A percentile compares a stretch with the other conserved stretches of the same genome.
Evolutionary conservation across 108 stramenopile genomes (phyloP).

Genomic region (Aurantiochytrium sp.): DNA sequence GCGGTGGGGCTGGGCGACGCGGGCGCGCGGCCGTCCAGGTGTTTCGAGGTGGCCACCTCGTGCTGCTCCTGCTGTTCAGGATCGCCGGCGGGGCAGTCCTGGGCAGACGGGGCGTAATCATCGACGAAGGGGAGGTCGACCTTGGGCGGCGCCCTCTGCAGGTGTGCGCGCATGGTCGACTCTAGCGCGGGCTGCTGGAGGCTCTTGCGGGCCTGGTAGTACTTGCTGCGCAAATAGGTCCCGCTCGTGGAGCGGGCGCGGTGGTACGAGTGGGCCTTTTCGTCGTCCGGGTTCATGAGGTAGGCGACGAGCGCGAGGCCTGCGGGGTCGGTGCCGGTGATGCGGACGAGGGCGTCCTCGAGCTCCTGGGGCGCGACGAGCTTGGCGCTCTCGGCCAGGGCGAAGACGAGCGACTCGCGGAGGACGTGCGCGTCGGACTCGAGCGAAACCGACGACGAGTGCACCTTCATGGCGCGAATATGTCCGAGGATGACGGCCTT

Average conservation of each 20-base stretch:
- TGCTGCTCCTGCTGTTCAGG: not conserved
- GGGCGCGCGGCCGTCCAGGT: not conserved
- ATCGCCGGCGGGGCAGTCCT: too few species aligned
- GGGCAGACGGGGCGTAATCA: too few species aligned
- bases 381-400: not conserved
- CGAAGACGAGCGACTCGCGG: conserved; percentile 9
- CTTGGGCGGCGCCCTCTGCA: not conserved
- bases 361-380: not conserved
- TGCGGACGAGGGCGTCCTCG: not conserved
- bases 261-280: not conserved
- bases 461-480: not conserved
- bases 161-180: not conserved
- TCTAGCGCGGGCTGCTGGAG: not conserved
- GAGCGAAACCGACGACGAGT: not conserved
- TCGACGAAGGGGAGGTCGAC: too few species aligned
- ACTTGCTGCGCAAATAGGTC: not conserved
- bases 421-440: not conserved
- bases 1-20: not conserved
- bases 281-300: not conserved
- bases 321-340: not conserved
- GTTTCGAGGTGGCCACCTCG: not conserved
- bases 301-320: not conserved
- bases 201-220: not conserved
- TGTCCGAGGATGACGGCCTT: not conserved
- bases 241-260: not conserved